phyloP scores from a whole-genome alignment of 2,329 filamentous ascomycete genomes.

The Cadophora sp. region DNA sequence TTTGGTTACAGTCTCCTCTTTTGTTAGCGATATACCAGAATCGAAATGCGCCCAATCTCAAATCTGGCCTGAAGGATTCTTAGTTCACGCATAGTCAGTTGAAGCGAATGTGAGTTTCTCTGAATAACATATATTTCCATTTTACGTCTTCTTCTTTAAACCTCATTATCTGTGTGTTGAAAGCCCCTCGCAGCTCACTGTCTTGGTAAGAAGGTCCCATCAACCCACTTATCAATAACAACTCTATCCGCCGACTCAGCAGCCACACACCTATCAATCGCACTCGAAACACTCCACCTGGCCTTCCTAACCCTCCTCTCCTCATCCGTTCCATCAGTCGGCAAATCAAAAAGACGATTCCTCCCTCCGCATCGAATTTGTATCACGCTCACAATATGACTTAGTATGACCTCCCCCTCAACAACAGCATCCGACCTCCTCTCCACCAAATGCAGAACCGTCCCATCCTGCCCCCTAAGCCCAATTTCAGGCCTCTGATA shows the following conservation, averaged over 20 bases:
- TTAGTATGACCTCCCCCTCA: conserved; percentile 8
- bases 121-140: too few relatives aligned
- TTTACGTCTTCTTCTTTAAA: not conserved
- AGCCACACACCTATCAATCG: conserved; percentile 21
- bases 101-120: too few relatives aligned
- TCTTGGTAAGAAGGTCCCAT: not conserved
- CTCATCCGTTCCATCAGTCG: conserved; percentile 9
- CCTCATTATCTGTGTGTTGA: not conserved
- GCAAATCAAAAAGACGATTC: conserved; percentile 22
- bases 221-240: conserved; percentile 17
- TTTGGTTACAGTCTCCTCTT: not conserved
- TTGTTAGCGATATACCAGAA: not conserved
- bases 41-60: not conserved
- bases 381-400: conserved; percentile 3
- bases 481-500: conserved; percentile 1
- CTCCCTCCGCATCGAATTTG: not conserved
- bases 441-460: not conserved
- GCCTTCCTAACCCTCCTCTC: conserved; percentile 20
- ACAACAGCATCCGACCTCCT: conserved; percentile 8
- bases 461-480: conserved; percentile 15
- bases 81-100: too few relatives aligned
- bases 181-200: not conserved
- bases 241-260: conserved; percentile 14
- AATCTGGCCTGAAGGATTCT: not conserved
- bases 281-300: conserved; percentile 19